phyloP scores from a whole-genome alignment of 306 rosid species.

The Phaseolus lunatus region DNA sequence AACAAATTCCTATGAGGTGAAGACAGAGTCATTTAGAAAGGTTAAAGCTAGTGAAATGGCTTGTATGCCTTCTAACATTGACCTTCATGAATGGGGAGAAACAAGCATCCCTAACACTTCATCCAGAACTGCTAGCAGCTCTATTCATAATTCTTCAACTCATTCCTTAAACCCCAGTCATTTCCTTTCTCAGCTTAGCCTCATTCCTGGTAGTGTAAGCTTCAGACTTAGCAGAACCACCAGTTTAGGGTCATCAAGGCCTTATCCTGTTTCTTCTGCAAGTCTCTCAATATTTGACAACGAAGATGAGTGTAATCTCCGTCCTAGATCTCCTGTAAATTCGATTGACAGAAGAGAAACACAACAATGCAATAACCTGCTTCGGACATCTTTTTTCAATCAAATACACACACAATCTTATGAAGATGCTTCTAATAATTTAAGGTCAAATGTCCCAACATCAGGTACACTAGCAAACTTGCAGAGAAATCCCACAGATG shows the following conservation, averaged over 20 bases:
- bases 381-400: constrained; percentile 48
- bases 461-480: constrained; percentile 43
- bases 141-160: constrained; percentile 53
- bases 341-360: constrained; percentile 50
- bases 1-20: constrained; percentile 46
- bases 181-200: constrained; percentile 79
- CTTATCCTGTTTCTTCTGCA: constrained; percentile 68
- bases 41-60: constrained; percentile 56
- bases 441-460: constrained; percentile 49
- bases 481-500: constrained; percentile 42
- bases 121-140: constrained; percentile 61
- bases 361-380: constrained; percentile 50
- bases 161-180: constrained; percentile 66
- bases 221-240: constrained; percentile 79
- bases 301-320: constrained; percentile 62
- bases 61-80: constrained; percentile 53
- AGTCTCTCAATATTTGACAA: constrained; percentile 55
- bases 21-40: constrained; percentile 54
- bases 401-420: constrained; percentile 45
- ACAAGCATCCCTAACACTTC: constrained; percentile 47
- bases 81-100: constrained; percentile 59
- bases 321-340: constrained; percentile 43
- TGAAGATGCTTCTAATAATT: constrained; percentile 55
- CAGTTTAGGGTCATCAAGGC: constrained; percentile 76
- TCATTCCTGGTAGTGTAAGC: constrained; percentile 73